These are phyloP conservation scores for Bassia scoparia DNA, from an alignment of 148 eudicot species.

Conservation along the genomic window DNA sequence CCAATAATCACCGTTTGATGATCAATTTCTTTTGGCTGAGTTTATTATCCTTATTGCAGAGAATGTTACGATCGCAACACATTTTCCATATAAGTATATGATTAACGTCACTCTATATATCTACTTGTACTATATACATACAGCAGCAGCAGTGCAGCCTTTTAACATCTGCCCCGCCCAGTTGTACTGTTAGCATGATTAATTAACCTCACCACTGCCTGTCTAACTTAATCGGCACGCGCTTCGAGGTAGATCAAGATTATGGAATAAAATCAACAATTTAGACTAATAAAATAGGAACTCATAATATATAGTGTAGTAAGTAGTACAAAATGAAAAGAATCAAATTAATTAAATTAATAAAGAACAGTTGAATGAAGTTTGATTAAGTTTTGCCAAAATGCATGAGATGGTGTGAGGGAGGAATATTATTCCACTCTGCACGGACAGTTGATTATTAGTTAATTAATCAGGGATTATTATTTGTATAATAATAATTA, in stretches of 20 bases:
- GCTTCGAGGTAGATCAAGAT: neutral
- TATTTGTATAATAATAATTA: too few relatives aligned
- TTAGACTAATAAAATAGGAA: too few relatives aligned
- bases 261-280: too few relatives aligned
- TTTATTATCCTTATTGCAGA: neutral
- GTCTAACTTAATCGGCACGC: neutral
- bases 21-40: conserved; percentile 5
- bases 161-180: neutral
- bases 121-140: neutral
- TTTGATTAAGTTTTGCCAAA: conserved; percentile 3
- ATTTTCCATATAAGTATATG: neutral
- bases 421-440: conserved; percentile 25
- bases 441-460: conserved; percentile 20
- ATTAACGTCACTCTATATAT: neutral
- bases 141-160: too few relatives aligned
- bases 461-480: neutral
- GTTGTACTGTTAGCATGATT: neutral
- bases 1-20: conserved; percentile 17
- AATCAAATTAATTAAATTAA: neutral
- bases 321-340: neutral
- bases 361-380: neutral
- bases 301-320: neutral
- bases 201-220: conserved; percentile 19
- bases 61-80: conserved; percentile 27
- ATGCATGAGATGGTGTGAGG: conserved; percentile 20